phyloP scores from a whole-genome alignment of 2,329 filamentous ascomycete genomes.

The Xylariaceae sp. region DNA sequence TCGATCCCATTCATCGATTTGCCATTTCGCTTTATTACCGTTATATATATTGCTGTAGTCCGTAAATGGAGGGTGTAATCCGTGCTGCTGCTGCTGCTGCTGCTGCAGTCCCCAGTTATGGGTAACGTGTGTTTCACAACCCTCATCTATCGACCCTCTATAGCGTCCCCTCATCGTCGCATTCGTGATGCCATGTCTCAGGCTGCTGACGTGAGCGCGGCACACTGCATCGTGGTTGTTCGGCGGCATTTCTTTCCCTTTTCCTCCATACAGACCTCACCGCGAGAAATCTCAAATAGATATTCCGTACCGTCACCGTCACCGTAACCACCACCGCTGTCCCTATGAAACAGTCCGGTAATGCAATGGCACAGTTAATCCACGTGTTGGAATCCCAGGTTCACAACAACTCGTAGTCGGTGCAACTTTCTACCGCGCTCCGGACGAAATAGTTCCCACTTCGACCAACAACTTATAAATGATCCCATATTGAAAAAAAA shows the following conservation, averaged over 20 bases:
- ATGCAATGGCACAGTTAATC: not conserved
- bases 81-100: too few relatives aligned
- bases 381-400: not conserved
- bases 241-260: not conserved
- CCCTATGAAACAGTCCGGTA: not conserved
- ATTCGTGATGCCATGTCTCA: constrained; percentile 1
- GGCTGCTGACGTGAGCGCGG: not conserved
- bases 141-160: not conserved
- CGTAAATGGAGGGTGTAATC: too few relatives aligned
- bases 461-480: too few relatives aligned
- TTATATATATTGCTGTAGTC: too few relatives aligned
- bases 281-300: too few relatives aligned
- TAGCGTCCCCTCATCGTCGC: not conserved
- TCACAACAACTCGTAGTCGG: not conserved
- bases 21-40: not conserved
- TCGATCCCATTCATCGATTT: not conserved
- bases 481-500: too few relatives aligned
- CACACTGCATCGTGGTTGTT: not conserved
- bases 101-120: too few relatives aligned
- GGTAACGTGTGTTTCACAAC: not conserved
- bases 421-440: not conserved
- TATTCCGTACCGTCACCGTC: not conserved
- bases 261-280: too few relatives aligned
- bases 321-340: not conserved
- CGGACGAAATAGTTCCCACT: not conserved